Evolutionary conservation across 768 basidiomycete species (phyloP).

Genomic region (Panaeolus cyanescens): DNA sequence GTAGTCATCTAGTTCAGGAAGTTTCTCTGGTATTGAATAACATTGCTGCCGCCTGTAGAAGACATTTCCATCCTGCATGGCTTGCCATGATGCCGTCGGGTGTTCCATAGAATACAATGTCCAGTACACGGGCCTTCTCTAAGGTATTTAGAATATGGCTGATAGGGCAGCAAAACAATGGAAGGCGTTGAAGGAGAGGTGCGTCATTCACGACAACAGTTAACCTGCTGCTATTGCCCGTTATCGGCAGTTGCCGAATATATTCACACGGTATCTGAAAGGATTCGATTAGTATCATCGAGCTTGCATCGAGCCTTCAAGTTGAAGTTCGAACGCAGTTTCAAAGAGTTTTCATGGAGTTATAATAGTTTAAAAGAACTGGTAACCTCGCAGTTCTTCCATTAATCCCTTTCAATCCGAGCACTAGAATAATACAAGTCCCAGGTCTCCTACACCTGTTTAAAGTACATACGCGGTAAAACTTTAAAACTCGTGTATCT

Average conservation of each 20-base stretch:
- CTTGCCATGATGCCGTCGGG: constrained; percentile 85
- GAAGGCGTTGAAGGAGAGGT: not conserved
- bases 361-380: too few species aligned
- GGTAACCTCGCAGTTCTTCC: not conserved
- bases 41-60: constrained; percentile 88
- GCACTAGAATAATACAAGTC: not conserved
- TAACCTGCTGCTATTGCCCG: not conserved
- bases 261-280: not conserved
- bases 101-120: constrained; percentile 52
- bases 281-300: too few species aligned
- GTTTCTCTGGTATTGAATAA: constrained; percentile 79
- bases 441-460: not conserved
- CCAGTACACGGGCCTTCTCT: not conserved
- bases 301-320: too few species aligned
- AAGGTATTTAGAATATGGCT: not conserved
- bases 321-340: too few species aligned
- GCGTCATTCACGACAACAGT: too few species aligned
- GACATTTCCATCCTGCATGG: constrained; percentile 83
- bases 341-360: too few species aligned
- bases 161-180: not conserved
- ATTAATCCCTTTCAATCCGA: not conserved
- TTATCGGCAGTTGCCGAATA: not conserved
- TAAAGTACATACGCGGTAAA: not conserved
- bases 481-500: not conserved
- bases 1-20: constrained; percentile 79